Base-by-base conservation (phyloP, 768 basidiomycete genomes). In the Grammothele lineata region DNA sequence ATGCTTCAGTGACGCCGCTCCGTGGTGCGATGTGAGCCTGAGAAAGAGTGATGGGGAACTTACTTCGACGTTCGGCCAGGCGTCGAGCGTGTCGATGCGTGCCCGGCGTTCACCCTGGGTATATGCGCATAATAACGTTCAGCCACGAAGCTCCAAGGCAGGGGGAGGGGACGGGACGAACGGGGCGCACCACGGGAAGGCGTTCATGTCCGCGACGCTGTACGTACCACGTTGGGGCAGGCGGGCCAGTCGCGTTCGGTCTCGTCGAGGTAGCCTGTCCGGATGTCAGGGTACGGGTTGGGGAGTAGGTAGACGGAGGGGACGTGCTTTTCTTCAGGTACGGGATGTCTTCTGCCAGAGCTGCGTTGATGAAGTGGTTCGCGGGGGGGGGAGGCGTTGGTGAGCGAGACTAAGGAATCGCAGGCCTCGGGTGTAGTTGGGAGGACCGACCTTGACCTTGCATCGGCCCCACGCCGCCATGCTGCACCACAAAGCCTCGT, bases 391-490 rank as follows among this genome's bases (percentile, higher is more conserved):
- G 27, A 21, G 25, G 21, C 24, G 9, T 10, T 40, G 21, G 3
- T 24, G 21, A 15, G 22, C 5, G 19, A 21, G 35, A 6, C 9
- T 6, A 3, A 3, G 11, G 17, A n/a, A n/a, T n/a, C n/a, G n/a
- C n/a, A n/a, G n/a, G n/a, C n/a, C n/a, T n/a, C n/a, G n/a, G n/a
- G n/a, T n/a, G n/a, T n/a, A n/a, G n/a, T n/a, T n/a, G n/a, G 9
- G 19, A 23, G 12, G n/a, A 15, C 48, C 10, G 32, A 70, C 67
- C 64, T 69, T 88, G 84, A 30, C 86, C 85, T 70, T 90, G 86
- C 85, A 88, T 92, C 11, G 87, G 86, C 15, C 86, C 87, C 17
- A 87, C 63, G 15, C 83, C 86, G 1, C 85, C 87, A 59, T 88
- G 85, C 81, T 86, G 60, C 5, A 33, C n/a, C 9, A 32, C 15